These are phyloP conservation scores for Eremothecium sinecaudum DNA, from an alignment of 1,139 yeast species.

Conservation along the genomic window DNA sequence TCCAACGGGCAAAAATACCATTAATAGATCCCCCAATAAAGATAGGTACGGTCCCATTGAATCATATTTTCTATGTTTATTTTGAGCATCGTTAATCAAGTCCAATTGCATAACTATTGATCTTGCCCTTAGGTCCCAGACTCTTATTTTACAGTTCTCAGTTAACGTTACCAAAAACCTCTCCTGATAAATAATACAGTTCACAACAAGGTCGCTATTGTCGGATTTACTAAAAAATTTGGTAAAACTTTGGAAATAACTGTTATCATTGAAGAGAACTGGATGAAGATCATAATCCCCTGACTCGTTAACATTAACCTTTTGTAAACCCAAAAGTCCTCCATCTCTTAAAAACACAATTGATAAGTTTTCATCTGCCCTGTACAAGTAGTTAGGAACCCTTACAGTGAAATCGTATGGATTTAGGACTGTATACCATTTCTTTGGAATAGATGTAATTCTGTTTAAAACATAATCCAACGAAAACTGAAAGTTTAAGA, in stretches of 20 bases:
- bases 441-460: conserved; percentile 13
- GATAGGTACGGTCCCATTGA: conserved; percentile 20
- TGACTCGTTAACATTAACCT: conserved; percentile 4
- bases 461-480: conserved; percentile 22
- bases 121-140: conserved; percentile 46
- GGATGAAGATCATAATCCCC: conserved; percentile 40
- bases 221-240: conserved; percentile 19
- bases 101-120: conserved; percentile 30
- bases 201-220: conserved; percentile 19
- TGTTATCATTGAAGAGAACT: conserved; percentile 46
- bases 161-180: conserved; percentile 23
- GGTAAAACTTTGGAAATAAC: conserved; percentile 39
- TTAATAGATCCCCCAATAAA: conserved; percentile 20
- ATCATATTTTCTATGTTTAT: conserved; percentile 18
- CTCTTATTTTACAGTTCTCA: conserved; percentile 34
- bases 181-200: conserved; percentile 18
- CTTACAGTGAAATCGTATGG: conserved; percentile 72
- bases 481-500: conserved; percentile 30
- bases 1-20: conserved; percentile 37
- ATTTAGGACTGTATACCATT: conserved; percentile 57
- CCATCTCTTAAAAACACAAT: conserved; percentile 66
- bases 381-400: conserved; percentile 46
- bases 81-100: conserved; percentile 22
- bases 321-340: conserved; percentile 48
- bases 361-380: conserved; percentile 37